Percentiles rank a stretch among this genome's conserved stretches.
Evolutionary conservation across 2,329 filamentous ascomycete genomes (phyloP).

Genomic region (Xylaria polymorpha): DNA sequence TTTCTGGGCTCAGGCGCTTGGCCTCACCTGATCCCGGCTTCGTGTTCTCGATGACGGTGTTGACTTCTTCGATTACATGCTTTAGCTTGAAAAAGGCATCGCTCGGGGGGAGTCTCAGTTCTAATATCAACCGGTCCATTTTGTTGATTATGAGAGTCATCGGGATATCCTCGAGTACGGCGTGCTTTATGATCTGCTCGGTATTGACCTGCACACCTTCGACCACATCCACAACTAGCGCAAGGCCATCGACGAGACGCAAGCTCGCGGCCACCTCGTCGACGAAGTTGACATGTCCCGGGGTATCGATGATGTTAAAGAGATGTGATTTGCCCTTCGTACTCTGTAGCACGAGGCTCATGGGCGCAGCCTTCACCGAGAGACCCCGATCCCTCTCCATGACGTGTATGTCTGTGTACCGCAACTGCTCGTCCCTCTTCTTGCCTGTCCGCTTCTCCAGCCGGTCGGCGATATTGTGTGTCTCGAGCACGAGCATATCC

Average conservation of each 20-base stretch:
- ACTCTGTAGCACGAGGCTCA: conserved; percentile 90
- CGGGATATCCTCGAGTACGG: conserved; percentile 88
- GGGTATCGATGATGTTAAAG: conserved; percentile 94
- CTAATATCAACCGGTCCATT: conserved; percentile 93
- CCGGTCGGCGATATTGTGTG: conserved; percentile 84
- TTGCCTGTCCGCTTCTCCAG: conserved; percentile 84
- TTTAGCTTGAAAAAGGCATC: conserved; percentile 99
- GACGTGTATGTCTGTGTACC: conserved; percentile 93
- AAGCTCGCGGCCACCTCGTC: conserved; percentile 93
- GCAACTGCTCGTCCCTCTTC: conserved; percentile 86
- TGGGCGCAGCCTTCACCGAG: conserved; percentile 92
- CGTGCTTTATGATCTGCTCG: conserved; percentile 96
- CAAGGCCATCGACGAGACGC: conserved; percentile 89
- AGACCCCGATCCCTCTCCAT: conserved; percentile 89
- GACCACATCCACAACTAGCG: conserved; percentile 93
- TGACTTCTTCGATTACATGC: conserved; percentile 98
- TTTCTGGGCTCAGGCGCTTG: conserved; percentile 89
- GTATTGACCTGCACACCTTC: conserved; percentile 99
- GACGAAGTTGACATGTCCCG: conserved; percentile 97
- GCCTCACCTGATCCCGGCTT: conserved; percentile 83
- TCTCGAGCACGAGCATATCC: conserved; percentile 98
- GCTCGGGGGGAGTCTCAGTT: conserved; percentile 91
- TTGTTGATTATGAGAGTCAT: conserved; percentile 95
- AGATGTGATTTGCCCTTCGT: conserved; percentile 95
- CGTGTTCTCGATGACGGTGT: conserved; percentile 91